phyloP scores from a whole-genome alignment of 2,329 filamentous ascomycete genomes.

The Exophiala dermatitidis region DNA sequence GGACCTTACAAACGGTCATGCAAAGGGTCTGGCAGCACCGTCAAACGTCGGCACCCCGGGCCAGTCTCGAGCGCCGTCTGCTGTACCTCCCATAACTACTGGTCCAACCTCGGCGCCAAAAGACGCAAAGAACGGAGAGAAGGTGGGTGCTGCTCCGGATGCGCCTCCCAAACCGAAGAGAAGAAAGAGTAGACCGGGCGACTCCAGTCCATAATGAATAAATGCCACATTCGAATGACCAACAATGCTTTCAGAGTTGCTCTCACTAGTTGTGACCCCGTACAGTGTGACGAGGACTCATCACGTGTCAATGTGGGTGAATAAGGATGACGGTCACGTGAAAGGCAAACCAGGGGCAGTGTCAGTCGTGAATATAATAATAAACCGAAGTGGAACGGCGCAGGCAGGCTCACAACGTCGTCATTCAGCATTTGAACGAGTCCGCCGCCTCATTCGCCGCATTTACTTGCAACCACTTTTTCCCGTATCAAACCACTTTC shows the following conservation, averaged over 20 bases:
- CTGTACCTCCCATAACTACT: constrained; percentile 3
- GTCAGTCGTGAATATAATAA: not conserved
- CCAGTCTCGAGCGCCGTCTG: constrained; percentile 18
- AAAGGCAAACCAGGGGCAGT: not conserved
- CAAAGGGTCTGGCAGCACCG: constrained; percentile 2
- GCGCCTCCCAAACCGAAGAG: constrained; percentile 13
- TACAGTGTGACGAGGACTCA: no score
- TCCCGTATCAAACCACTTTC: not conserved
- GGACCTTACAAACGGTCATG: constrained; percentile 24
- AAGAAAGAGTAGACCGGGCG: constrained; percentile 19
- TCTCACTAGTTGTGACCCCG: no score
- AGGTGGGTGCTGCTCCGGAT: constrained; percentile 2
- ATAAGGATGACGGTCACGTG: not conserved
- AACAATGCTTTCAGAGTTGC: no score
- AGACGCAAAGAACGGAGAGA: constrained; percentile 4
- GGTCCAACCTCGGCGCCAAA: not conserved
- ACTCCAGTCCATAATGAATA: constrained; percentile 11
- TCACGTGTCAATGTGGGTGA: no score
- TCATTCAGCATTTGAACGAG: not conserved
- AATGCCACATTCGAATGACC: no score
- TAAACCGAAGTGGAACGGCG: not conserved
- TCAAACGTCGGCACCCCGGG: constrained; percentile 5
- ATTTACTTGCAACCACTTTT: constrained; percentile 1
- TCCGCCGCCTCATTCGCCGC: constrained; percentile 4
- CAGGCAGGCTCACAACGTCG: constrained; percentile 1